Percentiles rank a stretch among this genome's conserved stretches.
These are phyloP conservation scores for Alternaria brassicicola DNA, from an alignment of 2,329 filamentous ascomycete genomes.

Conservation along the genomic window DNA sequence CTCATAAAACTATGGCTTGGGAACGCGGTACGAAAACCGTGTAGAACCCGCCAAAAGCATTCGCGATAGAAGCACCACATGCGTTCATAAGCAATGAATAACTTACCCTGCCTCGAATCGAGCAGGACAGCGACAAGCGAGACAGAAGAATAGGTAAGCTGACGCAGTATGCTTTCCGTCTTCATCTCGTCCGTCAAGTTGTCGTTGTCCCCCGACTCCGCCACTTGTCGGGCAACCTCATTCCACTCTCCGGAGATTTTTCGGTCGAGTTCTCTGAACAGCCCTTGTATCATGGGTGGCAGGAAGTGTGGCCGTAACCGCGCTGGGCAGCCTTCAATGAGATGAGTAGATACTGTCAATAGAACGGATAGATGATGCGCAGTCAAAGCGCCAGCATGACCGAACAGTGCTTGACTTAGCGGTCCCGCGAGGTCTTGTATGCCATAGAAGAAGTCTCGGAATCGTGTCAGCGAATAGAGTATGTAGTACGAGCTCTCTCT, in stretches of 20 bases:
- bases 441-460: slow-evolving; percentile 90
- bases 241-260: slow-evolving; percentile 92
- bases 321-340: slow-evolving; percentile 91
- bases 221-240: slow-evolving; percentile 63
- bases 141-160: slow-evolving; percentile 90
- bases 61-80: neutral
- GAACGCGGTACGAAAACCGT: neutral
- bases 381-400: slow-evolving; percentile 80
- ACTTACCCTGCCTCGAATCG: slow-evolving; percentile 63
- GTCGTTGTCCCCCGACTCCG: slow-evolving; percentile 73
- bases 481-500: slow-evolving; percentile 94
- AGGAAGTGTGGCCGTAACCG: slow-evolving; percentile 79
- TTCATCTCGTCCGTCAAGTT: slow-evolving; percentile 94
- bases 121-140: slow-evolving; percentile 90
- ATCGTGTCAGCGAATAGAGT: slow-evolving; percentile 87
- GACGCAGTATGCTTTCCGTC: slow-evolving; percentile 89
- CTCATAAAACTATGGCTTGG: neutral
- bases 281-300: slow-evolving; percentile 78
- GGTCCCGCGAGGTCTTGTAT: slow-evolving; percentile 81
- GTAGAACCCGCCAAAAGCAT: neutral
- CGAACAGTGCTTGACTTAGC: slow-evolving; percentile 82
- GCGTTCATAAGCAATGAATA: neutral
- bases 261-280: slow-evolving; percentile 84
- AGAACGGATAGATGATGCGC: slow-evolving; percentile 95
- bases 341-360: slow-evolving; percentile 82